These are phyloP conservation scores for Heterococcus sp. DNA, from an alignment of 108 stramenopile genomes.

Conservation along the genomic window DNA sequence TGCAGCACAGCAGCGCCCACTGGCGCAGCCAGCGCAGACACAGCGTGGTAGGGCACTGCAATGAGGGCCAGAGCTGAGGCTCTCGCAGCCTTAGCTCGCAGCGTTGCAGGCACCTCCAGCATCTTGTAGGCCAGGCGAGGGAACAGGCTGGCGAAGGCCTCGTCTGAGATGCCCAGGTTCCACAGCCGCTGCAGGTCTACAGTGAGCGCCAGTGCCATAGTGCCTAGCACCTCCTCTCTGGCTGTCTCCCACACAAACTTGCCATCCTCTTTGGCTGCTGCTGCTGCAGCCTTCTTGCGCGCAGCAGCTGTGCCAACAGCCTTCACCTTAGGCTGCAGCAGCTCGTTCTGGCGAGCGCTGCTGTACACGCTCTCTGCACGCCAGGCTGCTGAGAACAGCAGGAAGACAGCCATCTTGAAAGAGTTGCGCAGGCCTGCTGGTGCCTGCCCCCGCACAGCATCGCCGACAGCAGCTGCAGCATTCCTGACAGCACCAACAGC, in stretches of 20 bases:
- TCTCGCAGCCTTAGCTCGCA: not conserved
- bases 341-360: constrained; percentile 12
- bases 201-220: constrained; percentile 17
- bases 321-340: not conserved
- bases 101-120: constrained; percentile 24
- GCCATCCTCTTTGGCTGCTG: too few relatives aligned
- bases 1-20: constrained; percentile 11
- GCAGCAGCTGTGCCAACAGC: not conserved
- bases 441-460: constrained; percentile 17
- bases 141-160: constrained; percentile 25
- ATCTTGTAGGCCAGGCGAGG: constrained; percentile 23
- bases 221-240: constrained; percentile 23
- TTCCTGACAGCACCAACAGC: not conserved
- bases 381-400: constrained; percentile 27
- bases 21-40: constrained; percentile 10
- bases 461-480: not conserved
- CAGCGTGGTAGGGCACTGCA: constrained; percentile 16
- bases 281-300: not conserved
- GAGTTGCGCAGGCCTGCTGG: constrained; percentile 14
- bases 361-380: constrained; percentile 22
- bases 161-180: constrained; percentile 29
- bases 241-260: constrained; percentile 27
- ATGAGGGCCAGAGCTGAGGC: constrained; percentile 9
- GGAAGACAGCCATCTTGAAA: constrained; percentile 36
- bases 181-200: constrained; percentile 14